A percentile compares a stretch with the other conserved stretches of the same genome.
phyloP scores from a whole-genome alignment of 305 asterid genomes.

The Stenogyne calaminthoides region DNA sequence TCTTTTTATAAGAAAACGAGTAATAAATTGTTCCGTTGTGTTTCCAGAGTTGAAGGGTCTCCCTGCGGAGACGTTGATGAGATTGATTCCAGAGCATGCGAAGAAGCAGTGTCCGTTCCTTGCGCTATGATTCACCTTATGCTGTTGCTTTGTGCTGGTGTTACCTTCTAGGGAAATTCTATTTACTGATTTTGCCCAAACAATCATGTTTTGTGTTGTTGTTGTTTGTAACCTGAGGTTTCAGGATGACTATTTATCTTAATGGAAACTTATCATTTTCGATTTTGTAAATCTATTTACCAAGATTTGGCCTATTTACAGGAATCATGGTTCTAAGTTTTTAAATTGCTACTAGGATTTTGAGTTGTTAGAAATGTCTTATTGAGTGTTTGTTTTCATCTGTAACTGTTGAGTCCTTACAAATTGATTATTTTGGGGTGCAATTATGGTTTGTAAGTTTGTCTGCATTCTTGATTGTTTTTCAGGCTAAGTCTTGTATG shows the following conservation, averaged over 20 bases:
- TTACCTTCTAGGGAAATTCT: conserved; percentile 13
- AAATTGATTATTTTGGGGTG: background rate
- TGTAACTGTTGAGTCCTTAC: background rate
- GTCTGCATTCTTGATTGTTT: background rate
- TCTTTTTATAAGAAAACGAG: too few species aligned
- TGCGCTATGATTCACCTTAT: conserved; percentile 43
- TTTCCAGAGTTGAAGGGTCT: conserved; percentile 84
- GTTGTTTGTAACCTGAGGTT: conserved; percentile 6
- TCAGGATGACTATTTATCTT: conserved; percentile 17
- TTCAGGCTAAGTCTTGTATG: too few species aligned
- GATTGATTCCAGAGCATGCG: conserved; percentile 91
- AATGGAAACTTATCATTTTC: conserved; percentile 15
- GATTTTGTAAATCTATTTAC: background rate
- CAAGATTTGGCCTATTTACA: background rate
- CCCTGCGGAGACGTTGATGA: conserved; percentile 59
- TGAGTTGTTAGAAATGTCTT: background rate
- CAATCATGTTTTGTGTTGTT: conserved; percentile 10
- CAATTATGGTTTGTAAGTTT: background rate
- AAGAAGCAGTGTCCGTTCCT: conserved; percentile 76
- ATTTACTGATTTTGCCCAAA: conserved; percentile 21
- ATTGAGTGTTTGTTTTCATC: background rate
- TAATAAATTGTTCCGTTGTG: conserved; percentile 3
- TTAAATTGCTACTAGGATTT: background rate
- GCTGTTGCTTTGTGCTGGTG: conserved; percentile 6
- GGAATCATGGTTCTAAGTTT: background rate